These are phyloP conservation scores for Aspergillus sp. DNA, from an alignment of 2,329 filamentous ascomycete species.

Conservation along the genomic window DNA sequence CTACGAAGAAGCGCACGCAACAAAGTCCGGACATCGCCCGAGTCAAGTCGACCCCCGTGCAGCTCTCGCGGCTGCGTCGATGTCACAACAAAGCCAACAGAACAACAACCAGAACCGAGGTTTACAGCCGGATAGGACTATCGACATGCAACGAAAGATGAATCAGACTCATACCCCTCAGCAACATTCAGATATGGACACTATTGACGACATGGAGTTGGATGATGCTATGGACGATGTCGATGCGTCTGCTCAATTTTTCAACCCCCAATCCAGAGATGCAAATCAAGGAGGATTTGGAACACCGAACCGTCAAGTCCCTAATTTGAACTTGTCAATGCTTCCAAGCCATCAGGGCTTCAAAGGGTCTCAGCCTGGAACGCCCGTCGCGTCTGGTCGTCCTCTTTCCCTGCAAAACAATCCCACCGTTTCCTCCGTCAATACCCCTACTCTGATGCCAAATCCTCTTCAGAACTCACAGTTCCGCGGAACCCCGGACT, in stretches of 20 bases:
- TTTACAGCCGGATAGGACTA: slow-evolving; percentile 33
- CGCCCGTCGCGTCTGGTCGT: slow-evolving; percentile 70
- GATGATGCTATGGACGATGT: slow-evolving; percentile 70
- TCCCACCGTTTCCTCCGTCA: slow-evolving; percentile 94
- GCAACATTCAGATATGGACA: slow-evolving; percentile 66
- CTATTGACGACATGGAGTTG: slow-evolving; percentile 94
- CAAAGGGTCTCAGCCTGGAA: slow-evolving; percentile 81
- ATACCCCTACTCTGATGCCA: slow-evolving; percentile 85
- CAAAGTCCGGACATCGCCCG: slow-evolving; percentile 57
- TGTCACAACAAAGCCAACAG: slow-evolving; percentile 51
- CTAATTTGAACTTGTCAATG: slow-evolving; percentile 78
- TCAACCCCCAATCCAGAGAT: slow-evolving; percentile 65
- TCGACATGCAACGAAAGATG: slow-evolving; percentile 40
- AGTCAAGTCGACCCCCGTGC: slow-evolving; percentile 54
- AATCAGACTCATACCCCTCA: slow-evolving; percentile 32
- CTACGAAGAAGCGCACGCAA: slow-evolving; percentile 92
- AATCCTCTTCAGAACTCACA: slow-evolving; percentile 64
- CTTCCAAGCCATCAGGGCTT: slow-evolving; percentile 75
- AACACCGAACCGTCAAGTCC: slow-evolving; percentile 55
- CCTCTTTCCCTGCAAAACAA: slow-evolving; percentile 81
- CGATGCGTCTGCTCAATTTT: slow-evolving; percentile 40
- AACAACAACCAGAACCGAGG: slow-evolving; percentile 37
- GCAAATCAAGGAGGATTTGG: slow-evolving; percentile 63
- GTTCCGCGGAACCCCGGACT: slow-evolving; percentile 60
- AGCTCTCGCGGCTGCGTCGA: slow-evolving; percentile 47